Evolutionary conservation across 192 early-diverging fungal species (phyloP), one percentile per base, ranked within the genome.

Genomic region (Phycomyces blakesleeanus): DNA sequence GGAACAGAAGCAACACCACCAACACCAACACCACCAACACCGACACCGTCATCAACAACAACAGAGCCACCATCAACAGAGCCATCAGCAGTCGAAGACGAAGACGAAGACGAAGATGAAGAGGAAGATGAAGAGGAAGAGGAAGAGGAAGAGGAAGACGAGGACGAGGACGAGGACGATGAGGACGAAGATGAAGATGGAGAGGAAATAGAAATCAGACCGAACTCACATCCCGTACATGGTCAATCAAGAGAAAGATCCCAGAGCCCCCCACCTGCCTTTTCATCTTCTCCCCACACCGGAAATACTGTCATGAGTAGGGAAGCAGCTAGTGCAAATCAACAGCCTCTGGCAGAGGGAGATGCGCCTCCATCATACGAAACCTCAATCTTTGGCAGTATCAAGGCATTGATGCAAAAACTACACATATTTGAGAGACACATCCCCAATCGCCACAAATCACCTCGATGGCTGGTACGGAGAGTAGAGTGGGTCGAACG

Each of bases 341-440:
- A 21, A 26, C n/a, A n/a, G n/a, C 14, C 59, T 10, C 15, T 14
- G 9, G 7, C 11, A 4, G 3, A 14, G 18, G 47, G 29, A 0
- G 72, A 64, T 16, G 59, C 67, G 21, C 72, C 72, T 10, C 72
- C 72, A 0, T 68, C 66, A 21, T 74, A 74, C 24, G 72, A 74
- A 38, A 68, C 66, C 15, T 74, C 72, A 4, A 63, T 74, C 0
- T 18, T 62, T 1, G 51, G 67, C 8, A 74, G 18, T 2, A 69
- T 74, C 7, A 39, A 37, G 20, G 51, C 59, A 1, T 49, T 74
- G 15, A 68, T 56, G 3, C 34, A 56, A 41, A 58, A 68, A 10
- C 21, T 74, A 18, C 47, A 56, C 15, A 29, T 57, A 11, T 74
- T 65, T 29, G 72, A 74, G 26, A 29, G 51, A 1, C 72, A 74